A percentile compares a stretch with the other conserved stretches of the same genome.
phyloP scores from a whole-genome alignment of 2,329 filamentous ascomycete species.

The Aureobasidium lini region DNA sequence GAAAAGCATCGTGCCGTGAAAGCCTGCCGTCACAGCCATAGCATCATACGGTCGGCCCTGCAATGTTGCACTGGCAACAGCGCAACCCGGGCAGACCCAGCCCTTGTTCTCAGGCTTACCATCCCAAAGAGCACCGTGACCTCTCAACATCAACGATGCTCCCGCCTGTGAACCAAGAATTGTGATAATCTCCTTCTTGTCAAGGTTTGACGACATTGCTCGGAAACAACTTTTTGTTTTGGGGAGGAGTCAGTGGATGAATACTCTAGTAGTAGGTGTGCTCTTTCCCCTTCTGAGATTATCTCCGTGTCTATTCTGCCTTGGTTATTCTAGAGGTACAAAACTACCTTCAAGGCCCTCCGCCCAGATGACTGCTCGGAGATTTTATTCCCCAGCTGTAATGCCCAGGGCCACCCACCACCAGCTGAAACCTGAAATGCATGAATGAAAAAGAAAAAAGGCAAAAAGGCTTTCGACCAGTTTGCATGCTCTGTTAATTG shows the following conservation, averaged over 20 bases:
- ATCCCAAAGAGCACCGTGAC: not conserved
- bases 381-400: not conserved
- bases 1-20: not conserved
- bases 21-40: not conserved
- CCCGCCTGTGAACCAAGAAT: not conserved
- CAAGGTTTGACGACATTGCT: not conserved
- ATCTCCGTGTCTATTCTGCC: not conserved
- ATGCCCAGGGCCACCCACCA: not conserved
- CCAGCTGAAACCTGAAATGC: not conserved
- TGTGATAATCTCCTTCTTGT: not conserved
- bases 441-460: not conserved
- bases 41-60: conserved; percentile 1
- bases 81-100: not conserved
- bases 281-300: not conserved
- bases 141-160: not conserved
- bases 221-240: not conserved
- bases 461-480: not conserved
- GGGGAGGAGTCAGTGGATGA: not conserved
- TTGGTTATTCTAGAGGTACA: not conserved
- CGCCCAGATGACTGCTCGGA: not conserved
- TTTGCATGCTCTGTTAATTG: not conserved
- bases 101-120: not conserved
- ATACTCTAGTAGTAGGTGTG: not conserved
- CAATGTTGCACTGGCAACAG: not conserved
- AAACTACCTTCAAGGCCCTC: not conserved